Percentiles rank a stretch among this genome's conserved stretches.
Conservation (phyloP, 139 green algal genomes). For the Volvox africanus region DNA sequence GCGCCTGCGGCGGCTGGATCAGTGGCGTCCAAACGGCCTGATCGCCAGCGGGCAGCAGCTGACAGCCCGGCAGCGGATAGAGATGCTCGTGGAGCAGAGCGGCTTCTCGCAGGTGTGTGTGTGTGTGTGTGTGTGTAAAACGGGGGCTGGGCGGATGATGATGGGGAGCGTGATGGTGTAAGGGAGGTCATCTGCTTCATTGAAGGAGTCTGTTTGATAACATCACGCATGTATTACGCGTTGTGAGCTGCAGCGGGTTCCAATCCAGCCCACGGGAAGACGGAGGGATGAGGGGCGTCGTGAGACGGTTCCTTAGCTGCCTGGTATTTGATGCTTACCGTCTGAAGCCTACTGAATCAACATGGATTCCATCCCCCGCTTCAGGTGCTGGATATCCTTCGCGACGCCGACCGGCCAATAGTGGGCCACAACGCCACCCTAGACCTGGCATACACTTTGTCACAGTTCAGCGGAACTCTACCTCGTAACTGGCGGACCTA, state of each 20-base stretch:
- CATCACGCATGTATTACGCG: too few relatives aligned
- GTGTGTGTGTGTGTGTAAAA: not conserved
- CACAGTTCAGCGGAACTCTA: conserved; percentile 62
- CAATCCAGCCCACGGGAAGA: too few relatives aligned
- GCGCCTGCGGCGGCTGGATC: conserved; percentile 8
- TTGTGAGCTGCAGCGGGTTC: too few relatives aligned
- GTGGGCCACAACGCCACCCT: conserved; percentile 79
- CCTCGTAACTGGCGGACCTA: conserved; percentile 69
- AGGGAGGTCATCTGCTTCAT: too few relatives aligned
- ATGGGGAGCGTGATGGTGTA: too few relatives aligned
- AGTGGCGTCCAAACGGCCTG: not conserved
- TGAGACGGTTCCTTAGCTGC: too few relatives aligned
- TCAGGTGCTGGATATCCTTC: conserved; percentile 73
- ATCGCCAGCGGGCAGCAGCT: not conserved
- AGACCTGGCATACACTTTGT: conserved; percentile 78
- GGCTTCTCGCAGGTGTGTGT: conserved; percentile 20
- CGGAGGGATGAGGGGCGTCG: too few relatives aligned
- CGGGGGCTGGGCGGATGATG: too few relatives aligned
- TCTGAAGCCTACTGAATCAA: too few relatives aligned
- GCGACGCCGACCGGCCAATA: conserved; percentile 59
- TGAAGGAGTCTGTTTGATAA: too few relatives aligned
- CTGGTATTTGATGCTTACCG: too few relatives aligned
- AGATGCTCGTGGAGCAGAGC: conserved; percentile 23
- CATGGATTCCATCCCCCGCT: not conserved
- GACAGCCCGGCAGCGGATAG: conserved; percentile 11